Evolutionary conservation across 2,329 filamentous ascomycete species (phyloP), one percentile per base, ranked within the genome.

Genomic region (Curvularia hawaiiensis): DNA sequence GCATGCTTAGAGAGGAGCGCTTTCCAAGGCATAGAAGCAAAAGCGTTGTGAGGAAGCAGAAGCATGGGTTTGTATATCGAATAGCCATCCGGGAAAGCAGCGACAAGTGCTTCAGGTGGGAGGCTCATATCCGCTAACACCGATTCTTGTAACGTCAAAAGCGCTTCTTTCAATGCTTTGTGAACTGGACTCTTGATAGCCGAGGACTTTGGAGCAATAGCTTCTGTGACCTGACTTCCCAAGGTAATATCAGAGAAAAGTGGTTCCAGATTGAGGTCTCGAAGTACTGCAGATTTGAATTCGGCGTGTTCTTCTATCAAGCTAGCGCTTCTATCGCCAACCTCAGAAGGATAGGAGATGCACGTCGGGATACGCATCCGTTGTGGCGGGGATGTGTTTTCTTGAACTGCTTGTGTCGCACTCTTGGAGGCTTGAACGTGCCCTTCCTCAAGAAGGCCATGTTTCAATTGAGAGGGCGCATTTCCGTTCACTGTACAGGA

Each of bases 41-140:
- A 79, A 22, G 81, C 76, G 59, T 80, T 78, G 22, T 78, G 61
- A 0, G 84, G 81, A 1, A 88, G 78, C 8, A 88, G 80, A 6
- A 88, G 78, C 64, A 88, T 79, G 2, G 83, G 81, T 6, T 78
- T 78, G 71, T 88, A 87, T 43, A 85, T 69, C 3, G 82, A 83
- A 72, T 84, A 88, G 4, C 76, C 71, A 26, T 73, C 71, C 44
- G 78, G 68, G 54, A 77, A 73, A 3, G 57, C 33, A 16, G 59
- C 49, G 24, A 66, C 24, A 4, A 77, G 66, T 0, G 26, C 16
- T 2, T 54, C 44, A 14, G 62, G 11, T 1, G 67, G 62, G n/a
- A 69, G 50, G 24, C 60, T 48, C 6, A 69, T 35, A 11, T 52
- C 57, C 3, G 18, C 18, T 3, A 74, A 62, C 4, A 66, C 45